Conservation (phyloP, 805 yeast species). For the Myxozyma sirexii region DNA sequence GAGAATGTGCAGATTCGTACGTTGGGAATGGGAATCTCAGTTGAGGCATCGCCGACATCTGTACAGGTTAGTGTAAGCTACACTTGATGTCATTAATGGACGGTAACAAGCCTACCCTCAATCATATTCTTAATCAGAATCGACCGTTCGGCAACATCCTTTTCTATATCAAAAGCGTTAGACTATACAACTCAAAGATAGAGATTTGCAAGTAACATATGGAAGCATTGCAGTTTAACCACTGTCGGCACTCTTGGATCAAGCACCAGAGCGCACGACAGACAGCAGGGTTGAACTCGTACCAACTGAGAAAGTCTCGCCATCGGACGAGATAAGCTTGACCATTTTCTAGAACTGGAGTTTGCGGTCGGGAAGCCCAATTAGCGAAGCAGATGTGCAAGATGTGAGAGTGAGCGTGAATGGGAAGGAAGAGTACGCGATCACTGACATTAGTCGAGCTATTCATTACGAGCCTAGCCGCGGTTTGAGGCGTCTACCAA, state of each 20-base stretch:
- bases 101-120: slow-evolving; percentile 54
- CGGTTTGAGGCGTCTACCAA: slow-evolving; percentile 10
- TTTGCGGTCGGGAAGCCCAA: too few relatives aligned
- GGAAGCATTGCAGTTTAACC: neutral
- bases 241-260: neutral
- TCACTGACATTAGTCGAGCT: too few relatives aligned
- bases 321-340: slow-evolving; percentile 71
- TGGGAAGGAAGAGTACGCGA: neutral
- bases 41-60: slow-evolving; percentile 60
- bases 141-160: slow-evolving; percentile 84
- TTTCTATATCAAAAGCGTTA: slow-evolving; percentile 38
- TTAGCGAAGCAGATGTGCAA: neutral
- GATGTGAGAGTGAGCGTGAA: neutral
- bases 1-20: slow-evolving; percentile 50
- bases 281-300: slow-evolving; percentile 29
- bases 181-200: neutral
- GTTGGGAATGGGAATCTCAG: slow-evolving; percentile 83
- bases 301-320: slow-evolving; percentile 76
- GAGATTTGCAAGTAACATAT: neutral
- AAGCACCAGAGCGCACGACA: neutral
- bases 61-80: neutral
- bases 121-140: slow-evolving; percentile 83
- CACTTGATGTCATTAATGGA: neutral
- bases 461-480: too few relatives aligned
- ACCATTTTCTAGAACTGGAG: slow-evolving; percentile 35